Evolutionary conservation across 1,284 basidiomycete species (phyloP).

Genomic region (Papiliotrema nemorosa): DNA sequence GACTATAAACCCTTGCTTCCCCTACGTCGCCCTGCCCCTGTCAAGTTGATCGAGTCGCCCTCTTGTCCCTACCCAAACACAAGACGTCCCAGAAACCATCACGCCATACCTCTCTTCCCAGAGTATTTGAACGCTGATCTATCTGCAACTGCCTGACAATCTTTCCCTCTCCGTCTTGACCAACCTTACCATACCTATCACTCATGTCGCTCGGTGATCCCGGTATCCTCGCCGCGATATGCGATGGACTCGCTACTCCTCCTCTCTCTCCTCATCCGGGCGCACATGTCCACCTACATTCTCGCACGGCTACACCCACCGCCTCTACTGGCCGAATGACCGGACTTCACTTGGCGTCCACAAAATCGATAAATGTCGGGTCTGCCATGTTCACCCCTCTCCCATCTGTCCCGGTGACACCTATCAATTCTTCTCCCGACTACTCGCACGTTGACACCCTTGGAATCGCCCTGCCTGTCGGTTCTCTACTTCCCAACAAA

Average conservation of each 20-base stretch:
- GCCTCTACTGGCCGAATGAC: too few species aligned
- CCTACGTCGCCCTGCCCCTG: too few species aligned
- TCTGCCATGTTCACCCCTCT: too few species aligned
- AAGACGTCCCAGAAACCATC: background rate
- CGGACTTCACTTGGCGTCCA: too few species aligned
- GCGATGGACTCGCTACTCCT: conserved; percentile 34
- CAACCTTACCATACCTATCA: background rate
- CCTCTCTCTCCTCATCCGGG: conserved; percentile 20
- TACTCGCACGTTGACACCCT: background rate
- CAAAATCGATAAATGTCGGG: background rate
- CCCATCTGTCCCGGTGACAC: background rate
- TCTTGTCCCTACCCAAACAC: too few species aligned
- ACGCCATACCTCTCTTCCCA: background rate
- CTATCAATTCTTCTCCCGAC: background rate
- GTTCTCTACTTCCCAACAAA: conserved; percentile 2
- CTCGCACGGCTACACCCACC: too few species aligned
- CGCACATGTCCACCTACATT: too few species aligned
- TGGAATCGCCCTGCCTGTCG: background rate
- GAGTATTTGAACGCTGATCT: background rate
- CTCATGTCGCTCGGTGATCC: conserved; percentile 24
- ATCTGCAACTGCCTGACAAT: background rate
- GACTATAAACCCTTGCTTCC: too few species aligned
- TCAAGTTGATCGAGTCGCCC: too few species aligned
- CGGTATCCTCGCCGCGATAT: conserved; percentile 27
- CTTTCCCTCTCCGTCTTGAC: background rate